Base-by-base conservation (phyloP, 1,284 basidiomycete genomes). In the Ustilago crameri region DNA sequence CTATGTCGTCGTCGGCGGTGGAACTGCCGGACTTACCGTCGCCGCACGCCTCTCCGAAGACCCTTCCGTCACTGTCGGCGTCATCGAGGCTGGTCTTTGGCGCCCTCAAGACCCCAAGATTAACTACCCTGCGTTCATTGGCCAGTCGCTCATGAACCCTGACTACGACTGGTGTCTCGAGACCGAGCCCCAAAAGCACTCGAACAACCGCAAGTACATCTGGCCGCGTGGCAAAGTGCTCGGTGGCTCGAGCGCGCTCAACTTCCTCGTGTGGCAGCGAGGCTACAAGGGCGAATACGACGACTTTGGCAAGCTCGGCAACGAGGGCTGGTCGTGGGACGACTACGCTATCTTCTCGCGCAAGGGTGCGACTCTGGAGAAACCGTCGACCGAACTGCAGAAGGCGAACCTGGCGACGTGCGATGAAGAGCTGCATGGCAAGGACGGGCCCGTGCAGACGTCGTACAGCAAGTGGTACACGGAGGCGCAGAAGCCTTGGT, bases 181-280 rank as follows among this genome's bases (percentile, higher is more conserved):
- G 45, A 74, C 70, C 46, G 63, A 64, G 18, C 66, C 71, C 3
- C 67, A 76, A 47, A 27, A 45, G 24, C 60, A 76, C 47, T 69
- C 70, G 15, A 74, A 74, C 42, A 55, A 51, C 20, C 70, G 74
- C 52, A 66, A 74, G 52, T 74, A 68, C 54, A 43, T 20, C 34
- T 74, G 67, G 66, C 76, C 76, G 9, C 56, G 74, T n/a, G 76
- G 67, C 24, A 72, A 65, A 26, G 56, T 67, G 14, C 64, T 67
- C 27, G 68, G 68, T 17, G 69, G 70, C 22, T 54, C 50, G 38
- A 85, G 85, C 17, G 83, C 84, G 15, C 85, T 87, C 58, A 88
- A 87, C 69, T 82, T 77, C 38, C 67, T 78, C 44, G 72, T 75
- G 42, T 74, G 67, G 67, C 76, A 78, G 51, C 53, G 76, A 18